Evolutionary conservation across 768 basidiomycete genomes (phyloP).

Genomic region (Phaeolepiota aurea): DNA sequence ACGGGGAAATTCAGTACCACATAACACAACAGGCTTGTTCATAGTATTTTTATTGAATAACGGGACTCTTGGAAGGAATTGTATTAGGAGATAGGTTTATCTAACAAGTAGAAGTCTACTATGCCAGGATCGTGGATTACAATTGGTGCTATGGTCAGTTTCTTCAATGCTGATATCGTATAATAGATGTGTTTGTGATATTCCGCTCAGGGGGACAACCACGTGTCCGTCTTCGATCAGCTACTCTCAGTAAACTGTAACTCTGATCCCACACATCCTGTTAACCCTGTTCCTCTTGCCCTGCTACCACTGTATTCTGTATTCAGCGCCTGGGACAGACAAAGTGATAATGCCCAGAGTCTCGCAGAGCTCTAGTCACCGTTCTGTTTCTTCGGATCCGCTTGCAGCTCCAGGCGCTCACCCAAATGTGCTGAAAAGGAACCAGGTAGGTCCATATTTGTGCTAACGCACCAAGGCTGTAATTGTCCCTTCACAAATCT

Average conservation of each 20-base stretch:
- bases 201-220: too few relatives aligned
- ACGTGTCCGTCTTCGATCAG: constrained; percentile 4
- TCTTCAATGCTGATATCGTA: neutral
- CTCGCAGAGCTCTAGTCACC: constrained; percentile 14
- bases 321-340: neutral
- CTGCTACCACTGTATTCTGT: neutral
- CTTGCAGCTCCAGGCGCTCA: constrained; percentile 19
- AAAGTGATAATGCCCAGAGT: constrained; percentile 29
- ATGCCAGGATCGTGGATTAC: neutral
- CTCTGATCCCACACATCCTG: constrained; percentile 1
- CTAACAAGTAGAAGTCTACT: neutral
- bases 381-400: constrained; percentile 17
- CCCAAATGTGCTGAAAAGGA: constrained; percentile 43
- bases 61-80: too few relatives aligned
- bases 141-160: neutral
- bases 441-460: constrained; percentile 33
- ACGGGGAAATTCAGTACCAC: constrained; percentile 24
- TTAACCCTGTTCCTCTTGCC: constrained; percentile 1
- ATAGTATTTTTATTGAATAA: constrained; percentile 4
- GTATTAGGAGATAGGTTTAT: too few relatives aligned
- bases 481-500: neutral
- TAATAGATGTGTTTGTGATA: too few relatives aligned
- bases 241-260: constrained; percentile 1
- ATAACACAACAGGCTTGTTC: too few relatives aligned
- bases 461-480: too few relatives aligned